Evolutionary conservation across 805 yeast species (phyloP), one percentile per base, ranked within the genome.

Genomic region (Saccharomycodes ludwigii): DNA sequence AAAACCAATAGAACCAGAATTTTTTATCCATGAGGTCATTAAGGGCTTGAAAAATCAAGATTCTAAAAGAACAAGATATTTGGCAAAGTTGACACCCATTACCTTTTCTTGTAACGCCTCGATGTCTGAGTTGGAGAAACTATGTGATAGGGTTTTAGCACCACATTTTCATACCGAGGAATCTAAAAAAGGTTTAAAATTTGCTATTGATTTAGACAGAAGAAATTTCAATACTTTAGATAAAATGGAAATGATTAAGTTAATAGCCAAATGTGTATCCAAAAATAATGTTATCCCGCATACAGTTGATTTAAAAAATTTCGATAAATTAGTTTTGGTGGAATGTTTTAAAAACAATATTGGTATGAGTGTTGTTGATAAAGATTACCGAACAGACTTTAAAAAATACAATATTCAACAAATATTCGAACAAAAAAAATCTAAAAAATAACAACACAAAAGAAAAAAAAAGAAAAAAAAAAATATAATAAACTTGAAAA

Each of bases 281-380:
- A 61, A 67, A 28, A 76, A 71, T 4, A 52, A 51, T 7, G 35
- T 44, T 24, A 68, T 71, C 39, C 76, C 76, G 2, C 95, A 84
- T 51, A 61, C 56, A 21, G 94, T 91, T 11, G 93, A 85, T 50
- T 65, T 91, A 52, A 81, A 82, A 46, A 57, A 72, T 9, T 83
- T 71, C 46, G 94, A 86, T 38, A 75, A 76, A 47, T 59, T 91
- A 43, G 70, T 91, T 29, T 49, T 88, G 32, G 79, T 91, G 3
- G 95, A 84, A 52, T 81, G 95, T 49, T 88, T 77, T 58, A 88
- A 86, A 59, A 79, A 73, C 40, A 80, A 81, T 39, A 68, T 91
- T 21, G 98, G 98, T 5, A 74, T 83, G 71, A 66, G 91, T 41
- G 88, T 85, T 5, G 84, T 83, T 2, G 68, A 71, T 34, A 69